Evolutionary conservation across 1,284 basidiomycete genomes (phyloP), one percentile per base, ranked within the genome.

Genomic region (Microbotryomycetes sp.): DNA sequence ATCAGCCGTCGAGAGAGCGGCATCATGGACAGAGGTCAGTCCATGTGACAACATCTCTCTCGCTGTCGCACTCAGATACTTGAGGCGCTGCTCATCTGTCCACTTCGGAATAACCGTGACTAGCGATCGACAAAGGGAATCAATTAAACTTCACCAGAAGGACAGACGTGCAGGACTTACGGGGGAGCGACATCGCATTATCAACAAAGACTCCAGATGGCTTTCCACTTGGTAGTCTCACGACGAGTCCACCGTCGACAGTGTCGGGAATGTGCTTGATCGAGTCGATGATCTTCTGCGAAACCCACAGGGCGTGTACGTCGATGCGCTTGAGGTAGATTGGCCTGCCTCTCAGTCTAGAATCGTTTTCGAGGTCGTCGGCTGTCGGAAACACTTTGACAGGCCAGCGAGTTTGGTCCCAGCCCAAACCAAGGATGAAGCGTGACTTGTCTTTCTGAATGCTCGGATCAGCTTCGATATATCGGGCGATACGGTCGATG

Each of bases 351-450:
- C 77, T 76, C 1, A 93, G 81, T 0, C 86, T 65, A 0, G 84
- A 81, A 63, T 90, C 87, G 1, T 75, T 64, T 31, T 84, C 82
- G 23, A 86, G 78, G 65, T 89, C 86, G 4, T 79, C 81, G 4
- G 88, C 86, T 26, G 82, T 86, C 1, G 92, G 92, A 71, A 92
- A 93, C 29, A 2, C 49, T 31, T 26, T 51, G 22, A 79, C 82
- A 1, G 80, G 63, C 74, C 76, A 82, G 3, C 74, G 67, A 4
- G 88, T 94, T 75, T 97, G 92, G 73, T 97, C 89, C 92, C 92
- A 97, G 5, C 92, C 92, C 78, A 87, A 83, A 3, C 90, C 92
- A 69, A 86, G 79, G 58, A 96, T 83, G 89, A 89, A 94, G 4
- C 56, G 54, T 1, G 75, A 78, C 3, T 80, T 79, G 6, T 76